phyloP scores from a whole-genome alignment of 805 yeast genomes.

The Yarrowia divulgata region DNA sequence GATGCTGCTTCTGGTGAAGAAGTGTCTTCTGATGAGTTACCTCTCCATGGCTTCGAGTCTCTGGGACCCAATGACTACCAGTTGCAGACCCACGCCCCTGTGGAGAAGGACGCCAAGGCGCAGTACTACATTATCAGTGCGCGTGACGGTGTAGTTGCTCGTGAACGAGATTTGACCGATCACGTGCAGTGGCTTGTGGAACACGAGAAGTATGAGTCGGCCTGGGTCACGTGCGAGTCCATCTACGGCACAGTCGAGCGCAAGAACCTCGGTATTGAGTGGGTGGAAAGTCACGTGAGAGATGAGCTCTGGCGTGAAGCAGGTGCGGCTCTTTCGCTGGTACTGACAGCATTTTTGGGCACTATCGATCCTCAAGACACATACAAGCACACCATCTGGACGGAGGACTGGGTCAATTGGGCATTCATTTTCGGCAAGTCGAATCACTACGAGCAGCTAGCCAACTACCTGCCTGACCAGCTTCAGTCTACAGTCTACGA shows the following conservation, averaged over 20 bases:
- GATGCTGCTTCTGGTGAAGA: constrained; percentile 73
- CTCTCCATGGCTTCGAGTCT: constrained; percentile 61
- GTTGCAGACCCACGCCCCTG: constrained; percentile 55
- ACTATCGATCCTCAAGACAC: constrained; percentile 9
- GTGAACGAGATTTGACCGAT: constrained; percentile 73
- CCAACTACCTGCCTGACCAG: constrained; percentile 63
- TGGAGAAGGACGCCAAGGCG: constrained; percentile 26
- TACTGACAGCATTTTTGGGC: constrained; percentile 48
- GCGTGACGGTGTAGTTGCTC: constrained; percentile 77
- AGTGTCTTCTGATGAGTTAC: constrained; percentile 78
- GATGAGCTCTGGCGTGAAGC: constrained; percentile 64
- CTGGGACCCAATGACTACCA: constrained; percentile 84
- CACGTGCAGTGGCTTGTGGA: constrained; percentile 75
- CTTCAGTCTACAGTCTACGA: constrained; percentile 55
- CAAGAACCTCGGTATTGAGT: constrained; percentile 65
- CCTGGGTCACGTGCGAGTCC: constrained; percentile 78
- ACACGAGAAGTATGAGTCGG: constrained; percentile 62
- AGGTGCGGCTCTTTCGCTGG: constrained; percentile 56
- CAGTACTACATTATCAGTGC: constrained; percentile 78
- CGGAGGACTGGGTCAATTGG: constrained; percentile 71
- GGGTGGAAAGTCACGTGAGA: constrained; percentile 52
- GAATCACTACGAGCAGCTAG: constrained; percentile 57
- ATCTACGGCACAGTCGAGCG: constrained; percentile 61
- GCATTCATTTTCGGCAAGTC: constrained; percentile 59
- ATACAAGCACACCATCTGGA: constrained; percentile 23